Evolutionary conservation across 1,139 yeast species (phyloP), one percentile per base, ranked within the genome.

Genomic region (Suhomyces taliae): DNA sequence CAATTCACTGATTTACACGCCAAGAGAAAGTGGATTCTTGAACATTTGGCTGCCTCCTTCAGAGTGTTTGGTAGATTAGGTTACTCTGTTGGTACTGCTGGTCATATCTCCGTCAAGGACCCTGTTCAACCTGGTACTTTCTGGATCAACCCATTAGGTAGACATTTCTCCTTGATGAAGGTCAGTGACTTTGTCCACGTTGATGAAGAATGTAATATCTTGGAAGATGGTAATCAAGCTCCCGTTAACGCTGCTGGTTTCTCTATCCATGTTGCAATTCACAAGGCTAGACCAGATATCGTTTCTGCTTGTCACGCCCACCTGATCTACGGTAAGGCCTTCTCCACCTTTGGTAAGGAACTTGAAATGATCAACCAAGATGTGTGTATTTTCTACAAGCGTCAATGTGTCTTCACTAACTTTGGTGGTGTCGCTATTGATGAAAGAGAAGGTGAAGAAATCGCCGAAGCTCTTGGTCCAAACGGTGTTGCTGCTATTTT

Each of bases 361-460:
- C 71, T 87, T 55, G 90, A 85, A 49, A 87, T 87, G 95, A 65
- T 87, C 54, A 86, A 85, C 68, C 95, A 87, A 67, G 95, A 87
- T 59, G 86, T 75, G 4, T 85, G 91, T 62, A 70, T 76, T 6
- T 81, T 87, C 56, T 84, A 84, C 74, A 79, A 83, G 39, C 70
- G 75, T 41, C 93, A 87, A 54, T 65, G 82, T 2, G 90, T 87
- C 2, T 86, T 84, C 64, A 56, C 65, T 32, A 81, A 82, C 62
- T 87, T 86, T 64, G 95, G 95, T 19, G 95, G 95, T 26, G 87
- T 87, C 44, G 95, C 90, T 0, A 64, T 88, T 32, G 90, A 86
- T 51, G 77, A 73, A n/a, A 79, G 77, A 44, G 96, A 88, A 64
- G 95, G 95, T 15, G 62, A 64, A 41, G 78, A 76, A 43, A 81